phyloP scores from a whole-genome alignment of 306 rosid species.

The Cucurbita maxima region DNA sequence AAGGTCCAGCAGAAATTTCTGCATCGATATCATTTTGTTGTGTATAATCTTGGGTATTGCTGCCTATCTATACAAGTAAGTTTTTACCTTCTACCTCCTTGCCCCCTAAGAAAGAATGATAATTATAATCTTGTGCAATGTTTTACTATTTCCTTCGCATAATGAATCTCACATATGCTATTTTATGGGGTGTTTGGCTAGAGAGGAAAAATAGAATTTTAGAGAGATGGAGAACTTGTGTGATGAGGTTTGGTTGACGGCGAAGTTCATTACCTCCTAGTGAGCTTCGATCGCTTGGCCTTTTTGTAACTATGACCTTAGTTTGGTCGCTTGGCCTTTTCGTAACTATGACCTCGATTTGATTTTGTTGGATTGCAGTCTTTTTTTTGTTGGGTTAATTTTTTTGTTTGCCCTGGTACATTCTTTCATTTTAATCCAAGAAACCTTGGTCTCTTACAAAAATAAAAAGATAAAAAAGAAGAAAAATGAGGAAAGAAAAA shows the following conservation, averaged over 20 bases:
- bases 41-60: conserved; percentile 93
- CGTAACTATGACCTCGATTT: not conserved
- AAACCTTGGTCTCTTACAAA: not conserved
- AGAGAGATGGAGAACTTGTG: not conserved
- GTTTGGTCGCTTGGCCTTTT: not conserved
- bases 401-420: not conserved
- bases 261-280: not conserved
- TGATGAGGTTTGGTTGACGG: not conserved
- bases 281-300: not conserved
- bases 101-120: not conserved
- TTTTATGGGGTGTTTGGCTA: not conserved
- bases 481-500: no score
- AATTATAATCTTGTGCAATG: not conserved
- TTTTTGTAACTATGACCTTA: not conserved
- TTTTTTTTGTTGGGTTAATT: not conserved
- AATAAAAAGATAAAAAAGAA: no score
- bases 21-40: conserved; percentile 80
- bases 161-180: not conserved
- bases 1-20: conserved; percentile 93
- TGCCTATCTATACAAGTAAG: conserved; percentile 95
- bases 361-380: no score
- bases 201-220: no score
- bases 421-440: not conserved
- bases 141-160: not conserved
- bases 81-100: not conserved